Base-by-base conservation (phyloP, 2,329 filamentous ascomycete species). In the Chaetomiaceae sp. region DNA sequence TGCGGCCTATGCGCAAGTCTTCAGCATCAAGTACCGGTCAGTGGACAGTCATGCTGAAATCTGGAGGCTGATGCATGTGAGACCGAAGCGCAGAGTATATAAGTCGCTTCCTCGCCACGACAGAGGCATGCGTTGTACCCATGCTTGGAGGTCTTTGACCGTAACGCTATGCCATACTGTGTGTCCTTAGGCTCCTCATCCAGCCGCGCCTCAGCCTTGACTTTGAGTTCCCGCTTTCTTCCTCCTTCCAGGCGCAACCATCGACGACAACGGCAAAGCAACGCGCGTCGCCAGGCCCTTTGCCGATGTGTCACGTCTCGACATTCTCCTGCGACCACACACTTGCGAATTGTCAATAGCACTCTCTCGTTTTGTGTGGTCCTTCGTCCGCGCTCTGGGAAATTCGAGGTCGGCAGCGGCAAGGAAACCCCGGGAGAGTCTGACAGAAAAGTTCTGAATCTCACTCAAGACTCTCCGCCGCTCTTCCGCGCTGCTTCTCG, bases 251-350 rank as follows among this genome's bases (percentile, higher is more conserved):
- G 34, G 26, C 42, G 42, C 26, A 35, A 36, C 40, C 22, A 24
- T 24, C 22, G 9, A 24, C 5, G 18, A 19, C 20, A 22, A 18
- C n/a, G 26, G 14, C 17, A 24, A 32, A 22, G 26, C n/a, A 36
- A 6, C 24, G 24, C 3, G 43, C 22, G 14, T n/a, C 17, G 15
- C 24, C 20, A 19, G 29, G 35, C 12, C 38, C 26, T 42, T 42
- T 29, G 34, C 44, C 33, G 18, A 33, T 34, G 29, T 19, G 24
- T 47, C 22, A 42, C 38, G 27, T 30, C 37, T 45, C 37, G 24
- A 37, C 15, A 34, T 24, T 17, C 19, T 27, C 32, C 32, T 17
- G 19, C 37, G 19, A 20, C 34, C 33, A 29, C 36, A 40, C 40
- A 5, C 22, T 11, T 30, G 24, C 40, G 29, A 38, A 32, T 18